A percentile compares a stretch with the other conserved stretches of the same genome.
Evolutionary conservation across 2,329 filamentous ascomycete species (phyloP).

Genomic region (Aplosporella prunicola): DNA sequence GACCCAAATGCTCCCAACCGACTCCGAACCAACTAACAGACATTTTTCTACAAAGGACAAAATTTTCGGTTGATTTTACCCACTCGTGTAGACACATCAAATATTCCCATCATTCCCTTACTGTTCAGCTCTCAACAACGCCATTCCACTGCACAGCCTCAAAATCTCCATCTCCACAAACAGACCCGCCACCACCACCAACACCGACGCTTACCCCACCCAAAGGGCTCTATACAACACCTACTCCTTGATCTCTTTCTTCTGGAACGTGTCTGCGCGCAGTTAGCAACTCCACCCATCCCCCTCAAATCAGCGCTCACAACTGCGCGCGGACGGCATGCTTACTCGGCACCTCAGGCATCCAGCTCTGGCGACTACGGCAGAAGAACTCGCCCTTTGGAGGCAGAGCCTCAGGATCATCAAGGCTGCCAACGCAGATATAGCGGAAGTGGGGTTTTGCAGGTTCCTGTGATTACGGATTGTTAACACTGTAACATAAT

Average conservation of each 20-base stretch:
- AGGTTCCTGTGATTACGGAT: too few relatives aligned
- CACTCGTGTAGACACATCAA: too few relatives aligned
- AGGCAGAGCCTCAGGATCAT: slow-evolving; percentile 18
- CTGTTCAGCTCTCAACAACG: too few relatives aligned
- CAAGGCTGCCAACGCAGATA: slow-evolving; percentile 18
- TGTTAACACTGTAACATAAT: too few relatives aligned
- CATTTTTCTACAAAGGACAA: too few relatives aligned
- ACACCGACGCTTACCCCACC: not conserved
- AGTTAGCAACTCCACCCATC: not conserved
- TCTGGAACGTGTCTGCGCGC: slow-evolving; percentile 11
- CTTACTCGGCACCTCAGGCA: slow-evolving; percentile 19
- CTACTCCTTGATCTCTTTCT: slow-evolving; percentile 14
- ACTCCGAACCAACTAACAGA: too few relatives aligned
- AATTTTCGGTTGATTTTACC: too few relatives aligned
- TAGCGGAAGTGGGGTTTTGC: slow-evolving; percentile 18
- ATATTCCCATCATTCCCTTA: too few relatives aligned
- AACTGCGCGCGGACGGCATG: not conserved
- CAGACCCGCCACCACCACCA: not conserved
- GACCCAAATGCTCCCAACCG: too few relatives aligned
- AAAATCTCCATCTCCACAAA: too few relatives aligned
- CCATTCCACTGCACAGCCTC: too few relatives aligned
- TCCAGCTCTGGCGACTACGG: slow-evolving; percentile 25
- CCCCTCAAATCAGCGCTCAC: not conserved
- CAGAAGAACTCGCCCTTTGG: slow-evolving; percentile 66
- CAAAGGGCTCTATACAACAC: too few relatives aligned